These are phyloP conservation scores for Heracleum sosnowskyi DNA, from an alignment of 129 eudicot genomes.

Conservation along the genomic window DNA sequence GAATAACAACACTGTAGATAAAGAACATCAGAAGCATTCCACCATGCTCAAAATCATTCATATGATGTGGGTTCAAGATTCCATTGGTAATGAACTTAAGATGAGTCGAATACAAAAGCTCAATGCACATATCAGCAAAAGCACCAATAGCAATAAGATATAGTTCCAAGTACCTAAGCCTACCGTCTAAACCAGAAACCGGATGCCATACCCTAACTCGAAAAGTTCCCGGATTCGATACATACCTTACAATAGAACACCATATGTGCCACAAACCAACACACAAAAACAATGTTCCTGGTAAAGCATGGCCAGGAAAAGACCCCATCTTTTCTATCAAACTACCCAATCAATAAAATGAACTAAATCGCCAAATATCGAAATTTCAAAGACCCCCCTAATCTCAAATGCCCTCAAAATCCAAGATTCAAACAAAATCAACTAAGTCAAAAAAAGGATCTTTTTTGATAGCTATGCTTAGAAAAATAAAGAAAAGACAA, in stretches of 20 bases:
- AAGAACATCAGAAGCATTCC: constrained; percentile 98
- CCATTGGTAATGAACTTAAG: constrained; percentile 72
- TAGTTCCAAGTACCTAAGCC: constrained; percentile 72
- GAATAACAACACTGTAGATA: constrained; percentile 55
- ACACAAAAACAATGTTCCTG: constrained; percentile 82
- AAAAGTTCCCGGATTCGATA: constrained; percentile 47
- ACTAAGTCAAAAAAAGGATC: constrained; percentile 12
- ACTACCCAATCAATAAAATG: neutral
- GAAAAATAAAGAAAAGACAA: constrained; percentile 1
- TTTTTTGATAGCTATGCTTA: neutral
- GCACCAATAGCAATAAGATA: constrained; percentile 67
- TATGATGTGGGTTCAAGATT: constrained; percentile 65
- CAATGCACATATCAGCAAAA: constrained; percentile 83
- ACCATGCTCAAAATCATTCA: constrained; percentile 90
- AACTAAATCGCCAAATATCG: neutral
- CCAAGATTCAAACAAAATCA: constrained; percentile 11
- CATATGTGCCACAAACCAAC: constrained; percentile 92
- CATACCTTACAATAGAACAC: constrained; percentile 60
- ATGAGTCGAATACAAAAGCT: constrained; percentile 82
- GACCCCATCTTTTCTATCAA: constrained; percentile 62
- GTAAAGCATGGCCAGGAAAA: constrained; percentile 83
- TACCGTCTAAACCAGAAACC: constrained; percentile 73
- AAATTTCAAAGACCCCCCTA: neutral
- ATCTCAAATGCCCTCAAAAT: neutral
- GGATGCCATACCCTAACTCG: constrained; percentile 86